Evolutionary conservation across 257 asterid genomes (phyloP).

Genomic region (Thymus quinquecostatus): DNA sequence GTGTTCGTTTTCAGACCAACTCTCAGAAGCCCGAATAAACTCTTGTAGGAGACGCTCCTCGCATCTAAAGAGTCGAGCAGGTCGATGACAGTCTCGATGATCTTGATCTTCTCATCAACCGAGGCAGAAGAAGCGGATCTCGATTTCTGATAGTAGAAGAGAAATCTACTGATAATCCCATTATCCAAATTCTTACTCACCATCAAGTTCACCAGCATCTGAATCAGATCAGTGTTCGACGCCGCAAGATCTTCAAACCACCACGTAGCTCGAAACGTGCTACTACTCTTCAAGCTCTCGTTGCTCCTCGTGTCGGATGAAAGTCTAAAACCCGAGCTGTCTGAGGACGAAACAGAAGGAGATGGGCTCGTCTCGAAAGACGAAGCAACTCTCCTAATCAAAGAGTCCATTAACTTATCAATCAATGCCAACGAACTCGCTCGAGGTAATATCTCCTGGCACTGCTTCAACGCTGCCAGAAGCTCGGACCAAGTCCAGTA

Average conservation of each 20-base stretch:
- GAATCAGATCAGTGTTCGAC: slow-evolving; percentile 38
- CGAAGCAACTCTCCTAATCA: slow-evolving; percentile 48
- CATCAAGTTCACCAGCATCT: slow-evolving; percentile 50
- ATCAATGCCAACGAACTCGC: slow-evolving; percentile 46
- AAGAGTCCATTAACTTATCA: slow-evolving; percentile 54
- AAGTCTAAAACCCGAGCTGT: slow-evolving; percentile 61
- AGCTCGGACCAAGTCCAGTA: slow-evolving; percentile 88
- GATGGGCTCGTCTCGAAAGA: slow-evolving; percentile 76
- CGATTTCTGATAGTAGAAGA: slow-evolving; percentile 71
- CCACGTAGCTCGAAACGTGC: slow-evolving; percentile 58
- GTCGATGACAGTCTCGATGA: slow-evolving; percentile 55
- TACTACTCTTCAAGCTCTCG: slow-evolving; percentile 69
- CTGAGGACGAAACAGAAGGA: slow-evolving; percentile 72
- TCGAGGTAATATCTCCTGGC: slow-evolving; percentile 49
- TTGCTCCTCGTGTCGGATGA: slow-evolving; percentile 78
- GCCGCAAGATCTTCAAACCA: slow-evolving; percentile 79
- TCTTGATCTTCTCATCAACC: slow-evolving; percentile 43
- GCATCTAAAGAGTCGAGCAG: slow-evolving; percentile 61
- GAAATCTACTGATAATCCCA: slow-evolving; percentile 58
- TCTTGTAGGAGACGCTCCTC: slow-evolving; percentile 56
- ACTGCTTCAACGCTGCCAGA: slow-evolving; percentile 56
- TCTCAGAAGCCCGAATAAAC: slow-evolving; percentile 66
- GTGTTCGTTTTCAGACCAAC: slow-evolving; percentile 42
- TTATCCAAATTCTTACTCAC: slow-evolving; percentile 53
- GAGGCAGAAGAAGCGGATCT: slow-evolving; percentile 45